Conservation (phyloP, 1,284 basidiomycete species). For the Apiotrichum laibachii region DNA sequence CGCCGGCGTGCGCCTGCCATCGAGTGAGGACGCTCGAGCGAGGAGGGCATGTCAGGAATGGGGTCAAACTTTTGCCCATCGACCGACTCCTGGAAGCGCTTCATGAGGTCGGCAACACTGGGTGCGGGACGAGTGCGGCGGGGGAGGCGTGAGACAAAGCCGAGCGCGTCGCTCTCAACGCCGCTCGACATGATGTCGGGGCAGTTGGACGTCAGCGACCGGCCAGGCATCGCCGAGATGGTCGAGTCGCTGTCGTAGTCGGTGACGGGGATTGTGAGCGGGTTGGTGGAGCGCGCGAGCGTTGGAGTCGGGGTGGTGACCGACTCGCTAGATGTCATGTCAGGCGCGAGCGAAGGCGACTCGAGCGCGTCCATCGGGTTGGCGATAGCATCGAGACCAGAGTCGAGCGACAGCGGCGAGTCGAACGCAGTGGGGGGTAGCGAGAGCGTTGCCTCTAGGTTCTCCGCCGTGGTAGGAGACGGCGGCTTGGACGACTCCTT, state of each 20-base stretch:
- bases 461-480: constrained; percentile 1
- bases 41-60: constrained; percentile 4
- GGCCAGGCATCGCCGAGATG: constrained; percentile 64
- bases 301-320: constrained; percentile 17
- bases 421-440: constrained; percentile 2
- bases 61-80: constrained; percentile 15
- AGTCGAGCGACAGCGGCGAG: constrained; percentile 9
- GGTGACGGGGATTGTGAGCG: constrained; percentile 53
- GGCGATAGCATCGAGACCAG: background rate
- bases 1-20: constrained; percentile 9
- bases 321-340: constrained; percentile 6
- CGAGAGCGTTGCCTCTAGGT: background rate
- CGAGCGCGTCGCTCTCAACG: constrained; percentile 43
- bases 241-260: constrained; percentile 79
- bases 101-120: constrained; percentile 79
- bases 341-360: background rate
- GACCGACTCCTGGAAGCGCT: constrained; percentile 59
- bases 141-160: constrained; percentile 64
- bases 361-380: background rate
- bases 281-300: constrained; percentile 9
- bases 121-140: constrained; percentile 55
- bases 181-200: constrained; percentile 36
- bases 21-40: constrained; percentile 30
- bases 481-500: constrained; percentile 7
- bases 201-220: constrained; percentile 10